Evolutionary conservation across 257 asterid species (phyloP).

Genomic region (Solanum ossicruentum): DNA sequence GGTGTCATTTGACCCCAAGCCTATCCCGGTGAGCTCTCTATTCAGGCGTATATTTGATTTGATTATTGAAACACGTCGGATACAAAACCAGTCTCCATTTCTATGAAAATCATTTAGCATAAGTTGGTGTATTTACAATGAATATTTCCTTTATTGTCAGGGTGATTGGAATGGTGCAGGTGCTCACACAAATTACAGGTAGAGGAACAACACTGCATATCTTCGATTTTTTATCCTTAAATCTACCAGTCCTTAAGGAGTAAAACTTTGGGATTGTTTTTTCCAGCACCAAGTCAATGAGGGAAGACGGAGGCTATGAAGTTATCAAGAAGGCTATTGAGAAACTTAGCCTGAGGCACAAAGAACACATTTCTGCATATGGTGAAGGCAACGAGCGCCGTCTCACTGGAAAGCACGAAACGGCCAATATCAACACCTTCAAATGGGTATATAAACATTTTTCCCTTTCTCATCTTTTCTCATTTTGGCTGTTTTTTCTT

Average conservation of each 20-base stretch:
- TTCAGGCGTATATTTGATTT: not conserved
- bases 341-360: constrained; percentile 65
- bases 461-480: not conserved
- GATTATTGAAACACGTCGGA: not conserved
- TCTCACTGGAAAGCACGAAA: constrained; percentile 86
- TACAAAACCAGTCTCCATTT: not conserved
- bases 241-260: not conserved
- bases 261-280: not conserved
- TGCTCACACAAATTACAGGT: constrained; percentile 95
- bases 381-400: constrained; percentile 96
- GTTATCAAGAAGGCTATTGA: constrained; percentile 79
- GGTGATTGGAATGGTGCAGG: constrained; percentile 99
- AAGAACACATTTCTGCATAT: constrained; percentile 86
- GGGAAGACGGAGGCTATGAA: constrained; percentile 69
- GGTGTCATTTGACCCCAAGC: constrained; percentile 84
- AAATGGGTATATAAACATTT: constrained; percentile 44
- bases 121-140: not conserved
- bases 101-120: not conserved
- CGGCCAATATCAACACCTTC: constrained; percentile 61
- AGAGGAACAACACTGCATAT: not conserved
- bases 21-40: constrained; percentile 43
- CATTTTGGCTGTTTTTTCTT: not conserved
- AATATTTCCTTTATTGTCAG: constrained; percentile 11
- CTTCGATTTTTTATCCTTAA: not conserved
- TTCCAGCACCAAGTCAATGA: constrained; percentile 77